Conservation (phyloP, 768 basidiomycete species). For the Leccinum incarnatum region DNA sequence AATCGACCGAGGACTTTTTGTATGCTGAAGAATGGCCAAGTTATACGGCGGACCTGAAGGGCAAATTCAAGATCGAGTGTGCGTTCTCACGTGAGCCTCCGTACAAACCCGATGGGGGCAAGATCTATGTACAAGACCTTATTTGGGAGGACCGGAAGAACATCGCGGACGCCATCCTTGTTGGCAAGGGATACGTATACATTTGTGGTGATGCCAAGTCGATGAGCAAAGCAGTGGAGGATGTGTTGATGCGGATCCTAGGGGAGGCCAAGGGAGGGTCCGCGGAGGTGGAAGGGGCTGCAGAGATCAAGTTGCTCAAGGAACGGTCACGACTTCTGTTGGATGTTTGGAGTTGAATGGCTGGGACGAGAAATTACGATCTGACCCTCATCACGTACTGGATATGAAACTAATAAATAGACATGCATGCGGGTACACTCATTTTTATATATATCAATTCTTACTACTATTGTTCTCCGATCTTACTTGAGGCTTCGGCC, state of each 20-base stretch:
- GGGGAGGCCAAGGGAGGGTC: slow-evolving; percentile 93
- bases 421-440: slow-evolving; percentile 1
- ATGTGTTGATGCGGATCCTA: slow-evolving; percentile 75
- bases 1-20: slow-evolving; percentile 84
- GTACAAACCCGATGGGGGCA: slow-evolving; percentile 87
- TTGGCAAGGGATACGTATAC: slow-evolving; percentile 96
- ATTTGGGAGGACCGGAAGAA: slow-evolving; percentile 83
- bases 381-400: not conserved
- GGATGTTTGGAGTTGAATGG: slow-evolving; percentile 83
- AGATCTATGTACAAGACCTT: slow-evolving; percentile 99
- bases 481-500: not conserved
- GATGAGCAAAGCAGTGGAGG: slow-evolving; percentile 96
- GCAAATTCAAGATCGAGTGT: slow-evolving; percentile 84
- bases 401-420: slow-evolving; percentile 20
- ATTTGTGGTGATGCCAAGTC: slow-evolving; percentile 96
- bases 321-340: slow-evolving; percentile 85
- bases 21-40: slow-evolving; percentile 95
- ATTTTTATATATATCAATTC: slow-evolving; percentile 1
- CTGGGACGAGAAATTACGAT: not conserved
- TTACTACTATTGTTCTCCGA: not conserved
- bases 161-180: slow-evolving; percentile 85
- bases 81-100: slow-evolving; percentile 88
- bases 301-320: slow-evolving; percentile 93
- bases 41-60: slow-evolving; percentile 82
- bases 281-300: slow-evolving; percentile 81